Base-by-base conservation (phyloP, 2,329 filamentous ascomycete species). In the Neocatenulostroma microsporum region DNA sequence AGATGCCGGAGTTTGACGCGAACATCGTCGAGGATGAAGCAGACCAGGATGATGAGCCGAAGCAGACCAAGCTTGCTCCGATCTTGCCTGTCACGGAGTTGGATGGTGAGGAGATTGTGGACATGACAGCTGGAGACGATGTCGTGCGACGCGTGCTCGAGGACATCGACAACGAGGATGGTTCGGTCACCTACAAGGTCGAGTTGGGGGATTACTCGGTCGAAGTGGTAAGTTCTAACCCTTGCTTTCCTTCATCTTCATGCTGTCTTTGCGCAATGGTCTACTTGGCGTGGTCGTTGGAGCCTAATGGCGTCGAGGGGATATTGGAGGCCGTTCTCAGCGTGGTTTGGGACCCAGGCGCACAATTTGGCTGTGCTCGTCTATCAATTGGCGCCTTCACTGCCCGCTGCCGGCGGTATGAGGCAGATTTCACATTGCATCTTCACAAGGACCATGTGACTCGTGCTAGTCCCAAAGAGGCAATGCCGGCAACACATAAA, bases 91-190 rank as follows among this genome's bases (percentile, higher is more conserved):
- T 40, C 17, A 13, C 29, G 11, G n/a, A 14, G 4, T 8, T 33
- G 1, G 34, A 37, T 20, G 32, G 24, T 7, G 29, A 41, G 15
- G 39, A 32, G 13, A 15, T 42, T 15, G 42, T 50, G 21, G 55
- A 58, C 40, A 44, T 48, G 35, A 50, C 49, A 23, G 42, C 37
- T 23, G 48, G 55, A 25, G 41, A 35, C 24, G 45, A 53, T 37
- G 41, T 49, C 17, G 61, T 70, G 2, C 53, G 55, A n/a, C 50
- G 52, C 9, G 57, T 72, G 1, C 12, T 68, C n/a, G 50, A 56
- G 13, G 62, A 68, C 43, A 48, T 50, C 28, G 49, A 53, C 7
- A 44, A 49, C 11, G 48, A 46, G 4, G 56, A 59, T 13, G 50
- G 52, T 2, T 42, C 40, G 11, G 34, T 65, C 21, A 40, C 53